Evolutionary conservation across 2,329 filamentous ascomycete genomes (phyloP), one percentile per base, ranked within the genome.

Genomic region (Ophiocordyceps robertsii): DNA sequence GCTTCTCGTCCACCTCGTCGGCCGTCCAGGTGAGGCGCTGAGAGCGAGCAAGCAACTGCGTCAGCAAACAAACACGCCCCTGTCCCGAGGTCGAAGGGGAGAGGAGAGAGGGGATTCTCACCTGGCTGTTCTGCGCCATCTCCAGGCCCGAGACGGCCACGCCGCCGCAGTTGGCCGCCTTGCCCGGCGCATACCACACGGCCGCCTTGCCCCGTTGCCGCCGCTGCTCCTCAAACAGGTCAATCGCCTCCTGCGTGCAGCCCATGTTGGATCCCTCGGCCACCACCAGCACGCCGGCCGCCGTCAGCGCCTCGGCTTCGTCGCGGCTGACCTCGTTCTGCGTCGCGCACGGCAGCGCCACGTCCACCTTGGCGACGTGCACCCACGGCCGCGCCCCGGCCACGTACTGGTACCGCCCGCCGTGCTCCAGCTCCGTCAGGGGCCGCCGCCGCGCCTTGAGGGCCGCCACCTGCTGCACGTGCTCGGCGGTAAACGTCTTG

Each of bases 221-320:
- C 53, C 89, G 77, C 56, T 80, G 71, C 16, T 73, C 75, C 76
- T 96, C 90, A 63, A 96, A 96, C 51, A 87, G 71, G 57, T 95
- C 84, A 57, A 98, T 95, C 53, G 90, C 90, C 51, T 84, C 88
- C 67, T 92, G 87, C 30, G 89, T 95, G 74, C 88, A 95, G 50
- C 92, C 92, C 92, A 98, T 96, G 79, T 96, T 96, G 68, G 84
- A 92, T 44, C 92, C 92, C 70, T 98, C 92, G 45, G 92, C 92
- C 52, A 96, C 82, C 71, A 87, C 93, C 62, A 82, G 78, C 59
- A 75, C 76, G 52, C 90, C 90, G 46, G 75, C 75, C 40, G 73
- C 73, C 46, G 95, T 77, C 37, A 96, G 77, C 16, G 76, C 79
- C 69, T 86, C 72, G 42, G 89, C 92, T 73, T 98, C 92, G 56